Base-by-base conservation (phyloP, 768 basidiomycete genomes). In the Clavulina sp. region DNA sequence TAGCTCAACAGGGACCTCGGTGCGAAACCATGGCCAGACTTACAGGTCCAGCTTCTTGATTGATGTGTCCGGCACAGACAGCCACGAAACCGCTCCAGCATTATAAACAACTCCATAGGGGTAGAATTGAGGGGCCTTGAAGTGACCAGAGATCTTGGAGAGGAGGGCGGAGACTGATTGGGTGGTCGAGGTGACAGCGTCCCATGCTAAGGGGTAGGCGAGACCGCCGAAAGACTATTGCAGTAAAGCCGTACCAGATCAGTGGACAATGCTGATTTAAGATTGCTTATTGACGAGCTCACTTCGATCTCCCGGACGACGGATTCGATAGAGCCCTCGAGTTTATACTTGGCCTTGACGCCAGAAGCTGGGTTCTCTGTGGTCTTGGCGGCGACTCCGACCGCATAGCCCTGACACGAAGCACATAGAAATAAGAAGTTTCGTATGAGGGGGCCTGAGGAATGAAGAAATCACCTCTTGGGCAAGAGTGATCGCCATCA, bases 261-360 rank as follows among this genome's bases (percentile, higher is more conserved):
- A 9, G 13, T 9, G 43, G 24, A 9, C 9, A 46, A 23, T 46
- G 36, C 1, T 24, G 23, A 13, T 13, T 46, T 13, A 13, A 46
- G 9, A n/a, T n/a, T n/a, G n/a, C n/a, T n/a, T n/a, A n/a, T n/a
- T n/a, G n/a, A n/a, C n/a, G n/a, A n/a, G 43, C 43, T 9, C 9
- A 46, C 43, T 23, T 46, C 43, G 9, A 46, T 46, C 23, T 46
- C 43, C 13, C 43, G 43, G 13, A 46, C 43, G 43, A 46, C 43
- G 9, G 18, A 18, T 46, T 46, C 43, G 23, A 46, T 46, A 13
- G 18, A 9, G 43, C 43, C 43, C 9, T 46, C 43, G 13, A 46
- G 24, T 13, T 46, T 18, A 46, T 46, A 46, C 13, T 24, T 13
- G 13, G 43, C 43, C 23, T 46, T 13, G 23, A 46, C 24, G 16